These are phyloP conservation scores for Phytopythium oedochilum DNA, from an alignment of 352 stramenopile genomes.

Conservation along the genomic window DNA sequence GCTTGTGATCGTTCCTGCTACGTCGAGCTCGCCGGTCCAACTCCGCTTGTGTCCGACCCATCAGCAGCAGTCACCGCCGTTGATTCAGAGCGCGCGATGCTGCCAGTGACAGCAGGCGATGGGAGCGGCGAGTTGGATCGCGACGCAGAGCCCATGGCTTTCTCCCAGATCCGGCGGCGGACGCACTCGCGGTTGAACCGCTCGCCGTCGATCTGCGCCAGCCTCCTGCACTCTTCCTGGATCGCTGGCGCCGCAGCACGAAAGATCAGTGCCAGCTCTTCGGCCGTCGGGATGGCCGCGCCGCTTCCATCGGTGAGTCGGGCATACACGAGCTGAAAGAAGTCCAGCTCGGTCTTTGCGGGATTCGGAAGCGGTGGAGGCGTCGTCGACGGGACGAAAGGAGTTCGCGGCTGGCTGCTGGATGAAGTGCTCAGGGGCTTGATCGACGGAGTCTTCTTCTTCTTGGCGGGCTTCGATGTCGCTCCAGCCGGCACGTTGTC, in stretches of 20 bases:
- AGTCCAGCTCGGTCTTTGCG: conserved; percentile 28
- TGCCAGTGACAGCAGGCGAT: not conserved
- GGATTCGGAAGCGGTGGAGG: conserved; percentile 27
- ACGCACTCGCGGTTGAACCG: conserved; percentile 61
- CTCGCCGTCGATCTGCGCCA: conserved; percentile 43
- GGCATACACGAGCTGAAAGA: conserved; percentile 31
- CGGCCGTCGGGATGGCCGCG: conserved; percentile 3
- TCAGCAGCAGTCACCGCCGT: too few relatives aligned
- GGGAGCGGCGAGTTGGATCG: not conserved
- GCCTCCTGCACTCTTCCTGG: conserved; percentile 31
- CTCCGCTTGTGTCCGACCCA: too few relatives aligned
- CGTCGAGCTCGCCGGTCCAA: too few relatives aligned
- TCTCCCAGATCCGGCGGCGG: conserved; percentile 55
- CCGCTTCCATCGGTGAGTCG: conserved; percentile 3
- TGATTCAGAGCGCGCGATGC: not conserved
- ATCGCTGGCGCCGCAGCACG: conserved; percentile 19
- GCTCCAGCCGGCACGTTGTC: not conserved
- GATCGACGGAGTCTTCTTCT: conserved; percentile 12
- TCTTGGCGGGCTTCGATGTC: not conserved
- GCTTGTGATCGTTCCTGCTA: too few relatives aligned
- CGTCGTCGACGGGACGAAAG: conserved; percentile 33
- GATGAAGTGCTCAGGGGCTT: not conserved
- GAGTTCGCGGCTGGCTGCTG: conserved; percentile 10
- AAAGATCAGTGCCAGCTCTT: conserved; percentile 31
- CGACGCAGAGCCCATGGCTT: conserved; percentile 23